A percentile compares a stretch with the other conserved stretches of the same genome.
Evolutionary conservation across 176 grass and related monocot species (phyloP).

Genomic region (Aegilops longissima): DNA sequence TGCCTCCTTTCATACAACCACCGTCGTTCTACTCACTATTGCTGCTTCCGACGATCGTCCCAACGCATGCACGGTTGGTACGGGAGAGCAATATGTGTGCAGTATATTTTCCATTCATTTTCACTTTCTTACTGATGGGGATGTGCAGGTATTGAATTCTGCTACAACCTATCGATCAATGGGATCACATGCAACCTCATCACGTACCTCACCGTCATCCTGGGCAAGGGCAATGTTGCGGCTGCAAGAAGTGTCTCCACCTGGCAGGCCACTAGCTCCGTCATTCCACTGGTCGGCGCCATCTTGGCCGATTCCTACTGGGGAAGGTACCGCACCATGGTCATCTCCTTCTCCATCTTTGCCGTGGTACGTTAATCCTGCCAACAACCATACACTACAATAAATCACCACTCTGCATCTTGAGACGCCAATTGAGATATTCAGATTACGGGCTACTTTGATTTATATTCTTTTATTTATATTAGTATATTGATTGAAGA

Average conservation of each 20-base stretch:
- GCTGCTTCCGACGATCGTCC: too few relatives aligned
- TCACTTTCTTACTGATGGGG: background rate
- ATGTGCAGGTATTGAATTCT: constrained; percentile 27
- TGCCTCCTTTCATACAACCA: too few relatives aligned
- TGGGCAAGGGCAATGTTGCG: constrained; percentile 27
- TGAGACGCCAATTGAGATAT: too few relatives aligned
- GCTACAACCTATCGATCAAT: constrained; percentile 17
- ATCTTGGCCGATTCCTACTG: constrained; percentile 37
- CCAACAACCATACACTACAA: too few relatives aligned
- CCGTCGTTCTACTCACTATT: too few relatives aligned
- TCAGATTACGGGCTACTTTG: too few relatives aligned
- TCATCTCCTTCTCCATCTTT: background rate
- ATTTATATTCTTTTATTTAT: too few relatives aligned
- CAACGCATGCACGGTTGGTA: too few relatives aligned
- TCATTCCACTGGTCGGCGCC: constrained; percentile 34
- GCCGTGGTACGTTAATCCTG: background rate
- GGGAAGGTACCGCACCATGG: constrained; percentile 44
- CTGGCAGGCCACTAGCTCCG: constrained; percentile 42
- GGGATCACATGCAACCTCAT: constrained; percentile 35
- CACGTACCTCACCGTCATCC: constrained; percentile 32
- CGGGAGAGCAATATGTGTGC: too few relatives aligned
- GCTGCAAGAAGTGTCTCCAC: constrained; percentile 27
- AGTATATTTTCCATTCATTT: too few relatives aligned
- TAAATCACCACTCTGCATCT: too few relatives aligned
- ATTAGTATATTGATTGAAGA: too few relatives aligned